Conservation (phyloP, 257 asterid species). For the Solanum gracilifrons region DNA sequence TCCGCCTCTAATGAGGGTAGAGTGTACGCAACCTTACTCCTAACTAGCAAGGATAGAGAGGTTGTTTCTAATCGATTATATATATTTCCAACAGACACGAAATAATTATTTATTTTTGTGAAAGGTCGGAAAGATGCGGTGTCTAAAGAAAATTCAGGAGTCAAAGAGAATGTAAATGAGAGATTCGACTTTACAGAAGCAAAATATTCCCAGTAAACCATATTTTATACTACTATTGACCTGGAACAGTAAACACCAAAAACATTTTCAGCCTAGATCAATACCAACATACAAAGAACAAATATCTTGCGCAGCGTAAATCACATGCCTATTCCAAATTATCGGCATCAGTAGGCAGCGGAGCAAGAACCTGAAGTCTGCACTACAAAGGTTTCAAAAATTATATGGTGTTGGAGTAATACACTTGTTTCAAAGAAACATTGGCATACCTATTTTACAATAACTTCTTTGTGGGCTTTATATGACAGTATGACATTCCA, state of each 20-base stretch:
- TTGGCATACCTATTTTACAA: conserved; percentile 42
- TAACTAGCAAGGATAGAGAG: not conserved
- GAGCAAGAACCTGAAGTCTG: not conserved
- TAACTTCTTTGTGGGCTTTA: conserved; percentile 78
- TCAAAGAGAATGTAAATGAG: not conserved
- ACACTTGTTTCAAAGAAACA: not conserved
- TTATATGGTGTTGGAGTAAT: not conserved
- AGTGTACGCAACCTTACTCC: not conserved
- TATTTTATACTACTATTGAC: not conserved
- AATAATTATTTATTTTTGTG: not conserved
- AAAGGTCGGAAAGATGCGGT: not conserved
- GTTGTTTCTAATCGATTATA: not conserved
- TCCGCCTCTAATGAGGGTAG: not conserved
- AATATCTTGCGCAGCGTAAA: not conserved
- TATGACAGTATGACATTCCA: conserved; percentile 87
- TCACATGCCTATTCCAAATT: not conserved
- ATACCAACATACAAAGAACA: not conserved
- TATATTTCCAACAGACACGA: not conserved
- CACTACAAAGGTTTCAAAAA: not conserved
- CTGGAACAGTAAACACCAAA: not conserved
- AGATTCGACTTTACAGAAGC: not conserved
- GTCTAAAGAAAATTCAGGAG: not conserved
- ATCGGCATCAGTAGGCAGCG: not conserved
- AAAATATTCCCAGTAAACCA: not conserved
- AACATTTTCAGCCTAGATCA: not conserved